Evolutionary conservation across 2,329 filamentous ascomycete genomes (phyloP).

Genomic region (Sporothrix pseudoabietina): DNA sequence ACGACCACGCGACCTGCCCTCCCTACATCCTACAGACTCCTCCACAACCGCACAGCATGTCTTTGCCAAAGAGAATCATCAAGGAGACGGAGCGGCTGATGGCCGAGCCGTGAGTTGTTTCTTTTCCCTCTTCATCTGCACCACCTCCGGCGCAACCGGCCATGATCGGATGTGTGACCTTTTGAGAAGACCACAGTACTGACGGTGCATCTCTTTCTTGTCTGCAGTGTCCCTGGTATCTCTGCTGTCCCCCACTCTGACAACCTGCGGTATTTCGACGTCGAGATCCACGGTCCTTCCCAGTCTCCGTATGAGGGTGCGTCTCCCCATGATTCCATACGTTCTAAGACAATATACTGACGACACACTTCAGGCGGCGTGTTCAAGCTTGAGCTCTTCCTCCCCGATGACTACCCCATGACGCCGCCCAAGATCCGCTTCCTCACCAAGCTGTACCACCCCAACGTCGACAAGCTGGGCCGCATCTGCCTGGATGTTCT

Average conservation of each 20-base stretch:
- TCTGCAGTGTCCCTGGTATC: constrained; percentile 83
- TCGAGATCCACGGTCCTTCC: constrained; percentile 73
- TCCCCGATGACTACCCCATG: constrained; percentile 99
- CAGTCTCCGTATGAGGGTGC: constrained; percentile 79
- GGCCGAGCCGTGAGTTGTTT: constrained; percentile 81
- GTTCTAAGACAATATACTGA: background rate
- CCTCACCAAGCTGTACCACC: constrained; percentile 98
- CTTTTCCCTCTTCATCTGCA: background rate
- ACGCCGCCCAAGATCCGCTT: constrained; percentile 98
- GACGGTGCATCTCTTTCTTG: background rate
- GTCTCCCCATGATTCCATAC: background rate
- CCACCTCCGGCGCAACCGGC: background rate
- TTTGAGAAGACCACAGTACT: background rate
- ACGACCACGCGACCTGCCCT: background rate
- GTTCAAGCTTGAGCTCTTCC: constrained; percentile 95
- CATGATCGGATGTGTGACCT: background rate
- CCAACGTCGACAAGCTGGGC: constrained; percentile 96
- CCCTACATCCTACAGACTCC: background rate
- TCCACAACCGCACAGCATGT: constrained; percentile 49
- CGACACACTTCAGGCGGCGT: constrained; percentile 61
- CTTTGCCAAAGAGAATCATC: constrained; percentile 92
- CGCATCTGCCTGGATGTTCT: constrained; percentile 96
- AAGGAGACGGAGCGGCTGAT: constrained; percentile 98
- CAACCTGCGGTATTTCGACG: constrained; percentile 97
- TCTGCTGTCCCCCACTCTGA: constrained; percentile 95